A percentile compares a stretch with the other conserved stretches of the same genome.
Conservation (phyloP, 805 yeast species). For the Kuraishia borneana region DNA sequence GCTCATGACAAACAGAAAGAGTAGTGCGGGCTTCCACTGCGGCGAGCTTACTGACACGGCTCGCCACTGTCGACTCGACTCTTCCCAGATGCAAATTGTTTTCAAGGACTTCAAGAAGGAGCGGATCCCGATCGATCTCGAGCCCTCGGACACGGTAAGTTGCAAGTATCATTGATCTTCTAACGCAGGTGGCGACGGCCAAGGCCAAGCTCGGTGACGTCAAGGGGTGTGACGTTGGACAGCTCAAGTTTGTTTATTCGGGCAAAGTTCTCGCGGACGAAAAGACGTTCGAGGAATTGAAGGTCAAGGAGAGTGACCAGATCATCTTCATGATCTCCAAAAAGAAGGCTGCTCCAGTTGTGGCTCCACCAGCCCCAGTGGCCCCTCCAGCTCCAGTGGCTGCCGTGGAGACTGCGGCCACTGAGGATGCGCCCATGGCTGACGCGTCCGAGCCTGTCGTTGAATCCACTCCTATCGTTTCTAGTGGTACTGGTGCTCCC, state of each 20-base stretch:
- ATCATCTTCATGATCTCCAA: constrained; percentile 82
- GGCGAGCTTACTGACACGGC: background rate
- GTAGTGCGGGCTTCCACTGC: too few relatives aligned
- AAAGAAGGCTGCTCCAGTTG: constrained; percentile 18
- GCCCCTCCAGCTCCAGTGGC: constrained; percentile 14
- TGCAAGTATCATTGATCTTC: background rate
- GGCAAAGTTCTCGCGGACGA: constrained; percentile 85
- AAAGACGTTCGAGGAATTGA: constrained; percentile 58
- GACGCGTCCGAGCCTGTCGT: constrained; percentile 12
- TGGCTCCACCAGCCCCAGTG: constrained; percentile 8
- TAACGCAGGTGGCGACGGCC: constrained; percentile 39
- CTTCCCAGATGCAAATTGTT: constrained; percentile 51
- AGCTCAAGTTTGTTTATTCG: constrained; percentile 84
- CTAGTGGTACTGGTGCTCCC: constrained; percentile 8
- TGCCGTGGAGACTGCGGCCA: constrained; percentile 13
- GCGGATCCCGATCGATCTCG: constrained; percentile 71
- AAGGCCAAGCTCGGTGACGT: constrained; percentile 63
- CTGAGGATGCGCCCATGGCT: constrained; percentile 12
- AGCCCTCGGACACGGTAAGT: constrained; percentile 53
- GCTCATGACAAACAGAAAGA: too few relatives aligned
- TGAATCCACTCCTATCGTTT: constrained; percentile 7
- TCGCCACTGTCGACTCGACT: background rate
- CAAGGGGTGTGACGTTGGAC: constrained; percentile 59
- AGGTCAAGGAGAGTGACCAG: constrained; percentile 77
- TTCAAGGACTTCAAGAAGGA: constrained; percentile 92